A percentile compares a stretch with the other conserved stretches of the same genome.
These are phyloP conservation scores for Protomyces arabidopsidicola DNA, from an alignment of 1,139 yeast species.

Conservation along the genomic window DNA sequence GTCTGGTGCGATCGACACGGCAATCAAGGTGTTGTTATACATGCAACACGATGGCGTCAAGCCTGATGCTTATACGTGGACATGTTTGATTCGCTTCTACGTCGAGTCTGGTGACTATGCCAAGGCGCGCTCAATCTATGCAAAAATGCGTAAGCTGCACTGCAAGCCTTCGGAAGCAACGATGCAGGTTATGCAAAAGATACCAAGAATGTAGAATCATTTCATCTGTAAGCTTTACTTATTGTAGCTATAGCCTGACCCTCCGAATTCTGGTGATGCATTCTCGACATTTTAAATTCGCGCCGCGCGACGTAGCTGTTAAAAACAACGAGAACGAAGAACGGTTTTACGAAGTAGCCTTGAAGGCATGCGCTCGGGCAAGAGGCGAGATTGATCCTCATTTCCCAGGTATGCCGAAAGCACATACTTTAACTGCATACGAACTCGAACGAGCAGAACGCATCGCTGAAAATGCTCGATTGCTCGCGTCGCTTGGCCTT, in stretches of 20 bases:
- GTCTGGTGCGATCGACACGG: constrained; percentile 10
- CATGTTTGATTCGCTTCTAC: constrained; percentile 3
- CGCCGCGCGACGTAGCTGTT: no score
- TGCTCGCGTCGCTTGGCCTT: constrained; percentile 9
- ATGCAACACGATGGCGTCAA: constrained; percentile 14
- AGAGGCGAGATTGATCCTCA: no score
- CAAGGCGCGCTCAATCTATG: neutral
- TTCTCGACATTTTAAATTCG: no score
- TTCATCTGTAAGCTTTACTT: neutral
- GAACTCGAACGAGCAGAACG: constrained; percentile 8
- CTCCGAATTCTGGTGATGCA: neutral
- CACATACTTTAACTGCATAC: neutral
- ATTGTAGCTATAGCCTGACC: neutral
- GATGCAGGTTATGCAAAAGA: neutral
- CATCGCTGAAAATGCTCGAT: neutral
- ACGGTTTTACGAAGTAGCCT: no score
- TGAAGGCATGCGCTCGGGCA: no score
- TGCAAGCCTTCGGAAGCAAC: neutral
- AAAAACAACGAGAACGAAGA: no score
- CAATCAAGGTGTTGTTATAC: constrained; percentile 10
- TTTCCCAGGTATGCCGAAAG: neutral
- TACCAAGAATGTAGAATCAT: neutral
- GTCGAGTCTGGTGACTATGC: constrained; percentile 2
- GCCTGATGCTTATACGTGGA: constrained; percentile 11
- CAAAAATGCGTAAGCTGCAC: neutral